phyloP scores from a whole-genome alignment of 768 basidiomycete species.

The Boletus fagicola region DNA sequence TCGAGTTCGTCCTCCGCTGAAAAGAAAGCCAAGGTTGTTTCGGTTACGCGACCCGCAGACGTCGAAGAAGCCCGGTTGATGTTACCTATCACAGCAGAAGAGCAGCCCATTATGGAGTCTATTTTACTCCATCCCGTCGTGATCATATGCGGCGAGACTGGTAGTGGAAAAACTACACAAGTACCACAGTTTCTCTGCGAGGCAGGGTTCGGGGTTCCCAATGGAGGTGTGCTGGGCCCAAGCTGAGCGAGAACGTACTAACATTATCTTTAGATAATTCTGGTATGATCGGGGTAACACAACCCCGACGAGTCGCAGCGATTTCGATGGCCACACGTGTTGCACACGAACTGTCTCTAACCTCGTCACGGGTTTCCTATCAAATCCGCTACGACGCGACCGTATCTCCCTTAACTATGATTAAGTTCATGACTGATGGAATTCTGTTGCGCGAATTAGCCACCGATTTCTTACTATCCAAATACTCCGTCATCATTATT shows the following conservation, averaged over 20 bases:
- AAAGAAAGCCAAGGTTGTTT: slow-evolving; percentile 43
- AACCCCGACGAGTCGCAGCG: slow-evolving; percentile 95
- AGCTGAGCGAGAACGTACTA: not conserved
- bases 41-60: slow-evolving; percentile 62
- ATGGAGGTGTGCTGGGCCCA: slow-evolving; percentile 57
- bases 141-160: slow-evolving; percentile 80
- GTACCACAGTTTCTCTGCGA: slow-evolving; percentile 98
- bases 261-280: slow-evolving; percentile 71
- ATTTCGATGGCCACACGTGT: slow-evolving; percentile 95
- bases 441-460: slow-evolving; percentile 91
- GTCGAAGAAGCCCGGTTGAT: slow-evolving; percentile 75
- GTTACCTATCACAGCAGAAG: slow-evolving; percentile 89
- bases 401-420: slow-evolving; percentile 81
- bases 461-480: slow-evolving; percentile 87
- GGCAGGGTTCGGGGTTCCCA: slow-evolving; percentile 85
- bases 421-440: slow-evolving; percentile 99
- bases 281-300: slow-evolving; percentile 97
- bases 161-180: slow-evolving; percentile 98
- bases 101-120: slow-evolving; percentile 92
- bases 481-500: slow-evolving; percentile 92
- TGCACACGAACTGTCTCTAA: slow-evolving; percentile 85
- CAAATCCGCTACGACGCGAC: slow-evolving; percentile 98
- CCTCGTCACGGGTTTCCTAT: slow-evolving; percentile 83
- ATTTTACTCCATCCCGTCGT: slow-evolving; percentile 84
- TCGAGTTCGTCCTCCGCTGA: slow-evolving; percentile 11